These are phyloP conservation scores for Xylariales sp. DNA, from an alignment of 2,329 filamentous ascomycete species.

Conservation along the genomic window DNA sequence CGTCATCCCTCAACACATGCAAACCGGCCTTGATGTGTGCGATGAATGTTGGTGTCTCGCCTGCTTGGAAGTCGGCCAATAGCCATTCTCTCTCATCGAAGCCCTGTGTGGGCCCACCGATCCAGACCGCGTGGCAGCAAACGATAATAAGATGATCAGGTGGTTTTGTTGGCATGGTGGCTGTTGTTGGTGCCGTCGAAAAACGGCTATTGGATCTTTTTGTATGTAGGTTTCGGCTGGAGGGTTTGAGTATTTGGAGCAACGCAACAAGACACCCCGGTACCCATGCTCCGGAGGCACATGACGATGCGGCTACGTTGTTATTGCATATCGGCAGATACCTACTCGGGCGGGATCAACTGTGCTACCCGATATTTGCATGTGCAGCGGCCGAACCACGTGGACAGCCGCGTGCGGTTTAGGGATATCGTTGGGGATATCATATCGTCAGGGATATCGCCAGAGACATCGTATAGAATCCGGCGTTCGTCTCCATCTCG, in stretches of 20 bases:
- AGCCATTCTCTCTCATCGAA: conserved; percentile 73
- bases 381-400: not conserved
- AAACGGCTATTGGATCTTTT: not conserved
- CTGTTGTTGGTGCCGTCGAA: conserved; percentile 1
- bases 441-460: too few species aligned
- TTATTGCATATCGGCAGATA: conserved; percentile 17
- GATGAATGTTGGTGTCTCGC: conserved; percentile 84
- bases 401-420: too few species aligned
- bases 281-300: not conserved
- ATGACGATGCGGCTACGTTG: not conserved
- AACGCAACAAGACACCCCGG: not conserved
- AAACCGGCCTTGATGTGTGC: conserved; percentile 77
- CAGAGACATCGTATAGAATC: not conserved
- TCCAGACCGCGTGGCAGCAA: conserved; percentile 86
- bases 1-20: conserved; percentile 59
- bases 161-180: conserved; percentile 17
- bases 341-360: not conserved
- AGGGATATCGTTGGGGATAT: not conserved
- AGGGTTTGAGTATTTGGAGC: not conserved
- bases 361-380: conserved; percentile 28
- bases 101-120: conserved; percentile 66
- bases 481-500: too few species aligned
- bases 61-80: conserved; percentile 80
- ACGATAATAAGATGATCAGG: conserved; percentile 75
- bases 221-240: not conserved